Conservation (phyloP, 163 green algal species). For the Volvox carteri region DNA sequence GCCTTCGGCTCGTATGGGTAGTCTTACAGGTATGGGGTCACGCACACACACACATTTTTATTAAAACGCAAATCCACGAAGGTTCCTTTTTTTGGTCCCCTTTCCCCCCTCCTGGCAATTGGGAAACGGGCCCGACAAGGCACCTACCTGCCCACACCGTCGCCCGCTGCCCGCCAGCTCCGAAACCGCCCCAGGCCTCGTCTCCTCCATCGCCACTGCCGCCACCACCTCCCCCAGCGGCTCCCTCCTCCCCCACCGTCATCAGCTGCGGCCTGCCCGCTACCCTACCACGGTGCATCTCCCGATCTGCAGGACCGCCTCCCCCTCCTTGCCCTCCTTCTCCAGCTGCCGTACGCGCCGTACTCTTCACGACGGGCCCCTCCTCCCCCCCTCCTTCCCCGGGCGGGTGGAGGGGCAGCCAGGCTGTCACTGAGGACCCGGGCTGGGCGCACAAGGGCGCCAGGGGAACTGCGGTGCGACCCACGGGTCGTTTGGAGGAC, state of each 20-base stretch:
- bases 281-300: slow-evolving; percentile 9
- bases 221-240: background rate
- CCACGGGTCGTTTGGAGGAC: background rate
- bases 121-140: too few relatives aligned
- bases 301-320: background rate
- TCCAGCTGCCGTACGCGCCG: background rate
- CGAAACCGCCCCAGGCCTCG: background rate
- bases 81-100: too few relatives aligned
- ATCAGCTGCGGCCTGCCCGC: slow-evolving; percentile 31
- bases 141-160: slow-evolving; percentile 32
- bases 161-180: background rate
- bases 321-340: background rate
- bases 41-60: too few relatives aligned
- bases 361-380: background rate
- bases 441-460: slow-evolving; percentile 7
- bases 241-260: background rate
- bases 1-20: too few relatives aligned
- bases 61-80: too few relatives aligned
- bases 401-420: background rate
- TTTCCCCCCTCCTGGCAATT: too few relatives aligned
- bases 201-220: background rate
- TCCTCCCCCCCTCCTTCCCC: background rate
- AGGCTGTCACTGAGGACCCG: background rate
- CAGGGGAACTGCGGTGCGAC: background rate
- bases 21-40: too few relatives aligned